Evolutionary conservation across 164 flowering plant species (phyloP), one percentile per base, ranked within the genome.

Genomic region (Magnolia sinica): DNA sequence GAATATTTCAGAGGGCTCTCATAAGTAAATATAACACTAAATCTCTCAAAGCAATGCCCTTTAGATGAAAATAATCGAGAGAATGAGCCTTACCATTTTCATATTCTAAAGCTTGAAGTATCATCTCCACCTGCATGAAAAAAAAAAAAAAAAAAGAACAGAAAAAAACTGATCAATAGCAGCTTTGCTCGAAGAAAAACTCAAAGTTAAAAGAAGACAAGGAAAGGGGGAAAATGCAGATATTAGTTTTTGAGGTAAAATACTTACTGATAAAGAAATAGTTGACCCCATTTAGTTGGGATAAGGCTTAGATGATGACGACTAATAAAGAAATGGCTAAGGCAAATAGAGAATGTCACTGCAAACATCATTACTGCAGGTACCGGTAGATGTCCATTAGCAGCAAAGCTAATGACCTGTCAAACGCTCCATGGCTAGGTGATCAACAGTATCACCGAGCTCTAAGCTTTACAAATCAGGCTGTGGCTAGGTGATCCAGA

Each of bases 101-200:
- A 81, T 95, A 95, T 78, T 95, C 99, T 75, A 89, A 83, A 51
- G 98, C 99, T 84, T 95, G 99, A 81, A 95, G 97, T 79, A 93
- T 94, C 99, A 95, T 95, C 78, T 95, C 99, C 74, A 92, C 88
- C 99, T 95, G 87, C 79, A 86, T 19, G 24, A 67, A 73, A 0
- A 68, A 27, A 76, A 67, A 71, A 67, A 71, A 64, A 37, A 37
- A 31, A n/a, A n/a, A 37, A 37, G 45, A 55, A 55, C 61, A 55
- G 16, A 29, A 76, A 64, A 70, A 69, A 72, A n/a, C n/a, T 20
- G 61, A 71, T 68, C 65, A 68, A 31, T 73, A 74, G 37, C 23
- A 81, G 73, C 58, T 66, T 67, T 74, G 52, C 19, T 14, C 11
- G 7, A 70, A 7, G 13, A 31, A 67, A 37, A 75, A 71, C 20